Conservation (phyloP, 345 rosid species). For the Corchorus olitorius region DNA sequence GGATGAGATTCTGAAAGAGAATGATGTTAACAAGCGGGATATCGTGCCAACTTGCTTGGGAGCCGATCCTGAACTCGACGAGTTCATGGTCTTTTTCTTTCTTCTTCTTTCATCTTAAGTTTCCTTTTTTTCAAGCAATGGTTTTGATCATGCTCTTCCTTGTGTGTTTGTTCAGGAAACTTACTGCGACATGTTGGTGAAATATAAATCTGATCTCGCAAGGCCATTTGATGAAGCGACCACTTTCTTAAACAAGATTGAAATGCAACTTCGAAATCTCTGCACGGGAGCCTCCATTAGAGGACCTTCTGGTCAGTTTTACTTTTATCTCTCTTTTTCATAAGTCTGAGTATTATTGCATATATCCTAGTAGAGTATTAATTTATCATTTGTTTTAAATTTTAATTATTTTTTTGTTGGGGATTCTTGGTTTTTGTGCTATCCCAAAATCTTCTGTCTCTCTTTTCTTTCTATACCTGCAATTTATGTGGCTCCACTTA, state of each 20-base stretch:
- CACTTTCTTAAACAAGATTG: constrained; percentile 71
- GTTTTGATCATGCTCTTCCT: background rate
- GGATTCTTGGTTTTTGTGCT: constrained; percentile 37
- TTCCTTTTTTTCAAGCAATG: background rate
- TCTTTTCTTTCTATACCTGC: constrained; percentile 18
- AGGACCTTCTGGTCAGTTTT: constrained; percentile 53
- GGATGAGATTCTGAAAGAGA: constrained; percentile 67
- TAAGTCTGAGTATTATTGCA: background rate
- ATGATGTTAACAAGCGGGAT: constrained; percentile 45
- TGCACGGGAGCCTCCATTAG: constrained; percentile 58
- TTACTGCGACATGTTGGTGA: constrained; percentile 70
- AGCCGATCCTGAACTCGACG: constrained; percentile 95
- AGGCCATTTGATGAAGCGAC: constrained; percentile 91
- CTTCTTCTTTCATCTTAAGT: background rate
- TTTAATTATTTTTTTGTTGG: background rate
- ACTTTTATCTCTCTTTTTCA: constrained; percentile 21
- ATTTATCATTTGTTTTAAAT: constrained; percentile 17
- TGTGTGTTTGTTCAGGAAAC: constrained; percentile 49
- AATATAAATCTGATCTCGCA: constrained; percentile 84
- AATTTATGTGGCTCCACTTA: constrained; percentile 22
- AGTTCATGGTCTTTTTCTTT: constrained; percentile 74
- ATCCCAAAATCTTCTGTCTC: constrained; percentile 7
- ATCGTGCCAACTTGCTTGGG: constrained; percentile 49
- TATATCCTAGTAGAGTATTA: background rate
- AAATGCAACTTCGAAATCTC: constrained; percentile 84